Evolutionary conservation across 225 moss, liverwort and hornwort species (phyloP), one percentile per base, ranked within the genome.

Genomic region (Bryoerythrophyllum caledonicum): DNA sequence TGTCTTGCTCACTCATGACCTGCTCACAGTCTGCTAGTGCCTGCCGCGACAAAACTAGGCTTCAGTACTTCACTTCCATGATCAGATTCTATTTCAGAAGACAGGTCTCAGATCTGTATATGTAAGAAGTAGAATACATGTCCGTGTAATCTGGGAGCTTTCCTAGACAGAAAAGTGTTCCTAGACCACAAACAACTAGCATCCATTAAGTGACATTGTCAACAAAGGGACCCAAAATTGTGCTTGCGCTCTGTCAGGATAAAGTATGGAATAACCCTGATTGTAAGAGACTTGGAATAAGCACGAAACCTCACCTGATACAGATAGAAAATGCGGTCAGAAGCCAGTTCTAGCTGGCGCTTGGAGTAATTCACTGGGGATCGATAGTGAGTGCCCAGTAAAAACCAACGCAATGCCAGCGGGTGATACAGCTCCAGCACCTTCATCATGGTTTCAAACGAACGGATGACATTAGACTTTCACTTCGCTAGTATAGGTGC

Each of bases 361-460:
- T 86, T 93, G 70, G 95, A 95, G 72, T 93, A 99, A 65, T 93
- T 99, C 69, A 99, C 89, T 41, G 95, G 90, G 56, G 93, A 82
- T 76, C 99, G 86, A 81, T 99, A 99, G 41, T 99, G 99, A 25
- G 99, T 99, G 80, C 99, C 90, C 51, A 99, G 83, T 25, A 99
- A 86, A 86, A 99, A 99, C 93, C 93, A 95, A 82, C 99, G 87
- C 71, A 99, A 85, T 48, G 91, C 93, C 71, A 99, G 74, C 37
- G 95, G 90, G 73, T 95, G 93, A 84, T 93, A 99, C 12, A 86
- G 66, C 76, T 93, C 91, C 75, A 95, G 68, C 56, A 93, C 93
- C 99, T 96, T 91, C 72, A 78, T 67, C 59, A 72, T 60, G 16
- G 71, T 48, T 35, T 23, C 59, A 61, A 40, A 67, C 49, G 19